phyloP scores from a whole-genome alignment of 2,329 filamentous ascomycete species.

The Colletotrichum endophyticum region DNA sequence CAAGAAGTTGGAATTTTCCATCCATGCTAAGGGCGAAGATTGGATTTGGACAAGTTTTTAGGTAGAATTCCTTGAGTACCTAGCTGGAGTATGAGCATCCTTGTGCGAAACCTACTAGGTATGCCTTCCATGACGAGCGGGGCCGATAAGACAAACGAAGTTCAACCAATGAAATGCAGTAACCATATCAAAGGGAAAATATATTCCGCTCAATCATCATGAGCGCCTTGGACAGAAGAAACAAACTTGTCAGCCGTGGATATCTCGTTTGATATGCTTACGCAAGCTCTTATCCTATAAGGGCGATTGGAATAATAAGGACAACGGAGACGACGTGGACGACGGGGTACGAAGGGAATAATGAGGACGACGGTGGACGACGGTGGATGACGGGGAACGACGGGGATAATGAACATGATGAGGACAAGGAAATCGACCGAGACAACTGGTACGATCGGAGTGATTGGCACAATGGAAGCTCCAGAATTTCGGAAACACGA shows the following conservation, averaged over 20 bases:
- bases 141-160: not conserved
- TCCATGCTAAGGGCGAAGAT: not conserved
- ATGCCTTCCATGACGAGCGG: not conserved
- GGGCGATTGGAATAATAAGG: not conserved
- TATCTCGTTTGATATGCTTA: not conserved
- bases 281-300: not conserved
- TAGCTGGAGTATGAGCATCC: not conserved
- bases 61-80: not conserved
- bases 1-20: not conserved
- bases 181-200: not conserved
- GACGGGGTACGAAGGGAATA: no score
- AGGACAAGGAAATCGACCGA: no score
- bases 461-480: no score
- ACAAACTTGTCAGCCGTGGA: not conserved
- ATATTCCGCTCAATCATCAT: not conserved
- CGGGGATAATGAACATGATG: no score
- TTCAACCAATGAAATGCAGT: not conserved
- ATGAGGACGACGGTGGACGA: no score
- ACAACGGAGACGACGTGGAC: not conserved
- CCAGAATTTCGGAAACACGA: no score
- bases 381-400: no score
- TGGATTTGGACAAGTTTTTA: not conserved
- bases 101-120: no score
- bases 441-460: no score
- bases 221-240: not conserved